Percentiles rank a stretch among this genome's conserved stretches.
phyloP scores from a whole-genome alignment of 1,284 basidiomycete genomes.

The Athelia psychrophila region DNA sequence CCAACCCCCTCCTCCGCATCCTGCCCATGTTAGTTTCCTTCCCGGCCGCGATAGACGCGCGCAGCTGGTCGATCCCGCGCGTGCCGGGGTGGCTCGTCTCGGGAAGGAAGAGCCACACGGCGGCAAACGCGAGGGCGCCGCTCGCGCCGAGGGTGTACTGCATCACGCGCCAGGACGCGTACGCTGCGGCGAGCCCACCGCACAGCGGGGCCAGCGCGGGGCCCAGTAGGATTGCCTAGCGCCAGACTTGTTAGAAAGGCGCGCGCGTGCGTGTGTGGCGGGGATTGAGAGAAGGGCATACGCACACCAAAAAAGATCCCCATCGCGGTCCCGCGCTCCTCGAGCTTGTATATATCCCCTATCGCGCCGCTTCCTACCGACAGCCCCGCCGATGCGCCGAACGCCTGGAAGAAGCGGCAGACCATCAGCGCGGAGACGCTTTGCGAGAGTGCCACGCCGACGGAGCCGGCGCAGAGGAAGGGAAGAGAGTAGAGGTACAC shows the following conservation, averaged over 20 bases:
- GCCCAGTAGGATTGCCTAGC: slow-evolving; percentile 41
- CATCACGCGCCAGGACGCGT: slow-evolving; percentile 69
- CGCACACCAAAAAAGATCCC: slow-evolving; percentile 57
- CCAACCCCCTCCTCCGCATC: slow-evolving; percentile 28
- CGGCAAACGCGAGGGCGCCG: slow-evolving; percentile 40
- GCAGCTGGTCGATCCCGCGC: slow-evolving; percentile 39
- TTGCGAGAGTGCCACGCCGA: slow-evolving; percentile 53
- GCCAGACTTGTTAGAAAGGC: too few relatives aligned
- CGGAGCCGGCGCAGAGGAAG: slow-evolving; percentile 53
- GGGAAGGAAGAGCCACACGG: slow-evolving; percentile 55
- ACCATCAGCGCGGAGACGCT: slow-evolving; percentile 50
- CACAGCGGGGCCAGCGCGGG: slow-evolving; percentile 41
- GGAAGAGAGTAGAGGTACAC: slow-evolving; percentile 55
- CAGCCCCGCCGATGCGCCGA: slow-evolving; percentile 53
- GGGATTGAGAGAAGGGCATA: neutral
- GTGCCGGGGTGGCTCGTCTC: slow-evolving; percentile 64
- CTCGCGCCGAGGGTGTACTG: slow-evolving; percentile 50
- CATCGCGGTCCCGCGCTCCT: slow-evolving; percentile 58
- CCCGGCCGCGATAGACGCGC: slow-evolving; percentile 10
- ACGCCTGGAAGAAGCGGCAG: slow-evolving; percentile 63
- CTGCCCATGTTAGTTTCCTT: slow-evolving; percentile 16
- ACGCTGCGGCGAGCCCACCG: slow-evolving; percentile 43
- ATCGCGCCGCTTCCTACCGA: slow-evolving; percentile 62
- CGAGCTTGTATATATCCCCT: slow-evolving; percentile 61
- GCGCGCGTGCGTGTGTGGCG: neutral